Evolutionary conservation across 345 rosid species (phyloP).

Genomic region (Rhodamnia rubescens): DNA sequence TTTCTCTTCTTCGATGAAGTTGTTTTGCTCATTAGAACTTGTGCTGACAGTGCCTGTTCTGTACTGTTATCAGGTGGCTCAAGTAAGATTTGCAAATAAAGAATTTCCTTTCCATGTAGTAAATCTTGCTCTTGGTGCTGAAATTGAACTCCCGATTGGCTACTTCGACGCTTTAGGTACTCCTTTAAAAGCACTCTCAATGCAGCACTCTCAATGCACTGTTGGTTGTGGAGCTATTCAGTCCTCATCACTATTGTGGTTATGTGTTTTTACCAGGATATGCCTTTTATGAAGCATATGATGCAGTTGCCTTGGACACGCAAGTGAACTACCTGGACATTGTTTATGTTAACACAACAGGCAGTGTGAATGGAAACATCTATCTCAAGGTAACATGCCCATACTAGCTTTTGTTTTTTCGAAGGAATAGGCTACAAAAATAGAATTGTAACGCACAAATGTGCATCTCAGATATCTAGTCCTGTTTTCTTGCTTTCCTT

Average conservation of each 20-base stretch:
- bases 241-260: background rate
- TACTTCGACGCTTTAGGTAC: conserved; percentile 68
- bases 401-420: background rate
- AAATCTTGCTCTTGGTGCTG: conserved; percentile 71
- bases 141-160: conserved; percentile 56
- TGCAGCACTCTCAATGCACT: background rate
- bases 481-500: background rate
- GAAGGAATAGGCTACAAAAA: background rate
- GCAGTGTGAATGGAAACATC: conserved; percentile 24
- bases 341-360: conserved; percentile 30
- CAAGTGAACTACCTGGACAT: conserved; percentile 71
- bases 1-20: background rate
- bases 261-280: conserved; percentile 35
- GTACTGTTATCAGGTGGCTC: conserved; percentile 53
- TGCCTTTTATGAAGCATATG: conserved; percentile 65
- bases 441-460: background rate
- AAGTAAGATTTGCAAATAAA: conserved; percentile 52
- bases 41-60: background rate
- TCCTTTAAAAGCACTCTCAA: background rate
- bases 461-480: background rate
- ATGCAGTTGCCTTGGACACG: conserved; percentile 32
- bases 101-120: conserved; percentile 31
- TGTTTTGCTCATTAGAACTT: background rate
- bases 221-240: background rate
- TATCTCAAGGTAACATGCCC: conserved; percentile 50